Evolutionary conservation across 2,329 filamentous ascomycete genomes (phyloP), one percentile per base, ranked within the genome.

Genomic region (Beauveria sp.): DNA sequence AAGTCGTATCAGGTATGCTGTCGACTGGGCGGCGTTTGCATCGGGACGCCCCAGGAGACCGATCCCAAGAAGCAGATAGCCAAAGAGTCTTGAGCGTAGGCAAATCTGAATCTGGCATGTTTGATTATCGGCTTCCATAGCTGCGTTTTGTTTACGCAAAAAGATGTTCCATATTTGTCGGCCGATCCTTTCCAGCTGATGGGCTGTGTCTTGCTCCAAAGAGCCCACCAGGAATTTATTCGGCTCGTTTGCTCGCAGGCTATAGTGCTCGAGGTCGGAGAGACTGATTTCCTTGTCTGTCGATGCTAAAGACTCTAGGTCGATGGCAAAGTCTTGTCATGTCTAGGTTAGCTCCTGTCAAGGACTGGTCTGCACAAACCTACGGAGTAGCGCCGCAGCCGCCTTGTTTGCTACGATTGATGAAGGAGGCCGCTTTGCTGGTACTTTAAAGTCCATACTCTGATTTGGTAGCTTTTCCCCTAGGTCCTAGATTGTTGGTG

Each of bases 1-100:
- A 65, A 90, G 74, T 67, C 82, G 86, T 69, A 91, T 76, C 22
- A 91, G 71, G 60, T 88, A 83, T 34, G 84, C 18, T 10, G 52
- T 10, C 2, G 51, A 53, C 18, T 44, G 20, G 8, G 30, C 22
- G 10, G 16, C 20, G 58, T 54, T 54, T 54, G 51, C 58, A 34
- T 55, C 22, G 2, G 34, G 18, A 40, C 56, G 37, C 18, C 37
- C 26, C 6, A 46, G 40, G 20, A 54, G 8, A 9, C 58, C 50
- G 18, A 55, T 50, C 7, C 58, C 50, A 4, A 60, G 28, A 14
- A 60, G 28, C 20, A 60, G 41, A 16, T 60, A 55, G n/a, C 50
- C 51, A 54, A 51, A 60, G 2, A 60, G 43, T 18, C 50, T 54
- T 22, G 43, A 50, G 18, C 30, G 50, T 30, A 54, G 10, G 16